Percentiles rank a stretch among this genome's conserved stretches.
These are phyloP conservation scores for Fragaria iinumae DNA, from an alignment of 306 rosid genomes.

Conservation along the genomic window DNA sequence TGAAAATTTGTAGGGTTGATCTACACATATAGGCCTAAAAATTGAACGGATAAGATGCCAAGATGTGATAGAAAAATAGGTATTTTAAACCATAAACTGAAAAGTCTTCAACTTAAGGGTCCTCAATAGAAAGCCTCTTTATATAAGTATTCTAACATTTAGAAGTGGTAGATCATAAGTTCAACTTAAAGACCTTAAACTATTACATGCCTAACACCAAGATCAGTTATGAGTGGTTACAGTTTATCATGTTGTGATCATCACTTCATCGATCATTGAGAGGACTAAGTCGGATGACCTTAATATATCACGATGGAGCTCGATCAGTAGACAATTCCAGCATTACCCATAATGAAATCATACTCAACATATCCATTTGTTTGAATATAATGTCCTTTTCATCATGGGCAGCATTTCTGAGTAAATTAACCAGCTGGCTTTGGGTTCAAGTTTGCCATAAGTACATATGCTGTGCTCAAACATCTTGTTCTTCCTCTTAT, in stretches of 20 bases:
- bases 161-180: no score
- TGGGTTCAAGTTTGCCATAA: background rate
- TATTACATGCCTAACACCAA: background rate
- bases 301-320: background rate
- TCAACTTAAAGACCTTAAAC: background rate
- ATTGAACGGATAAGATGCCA: no score
- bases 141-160: no score
- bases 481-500: background rate
- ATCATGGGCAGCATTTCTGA: background rate
- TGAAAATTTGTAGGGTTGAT: no score
- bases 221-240: background rate
- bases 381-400: background rate
- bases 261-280: background rate
- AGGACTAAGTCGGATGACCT: constrained; percentile 2
- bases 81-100: no score
- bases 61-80: no score
- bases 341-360: background rate
- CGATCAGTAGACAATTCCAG: background rate
- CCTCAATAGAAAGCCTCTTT: no score
- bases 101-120: no score
- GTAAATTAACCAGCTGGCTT: constrained; percentile 2
- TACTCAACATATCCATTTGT: background rate
- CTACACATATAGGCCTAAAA: no score
- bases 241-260: background rate
- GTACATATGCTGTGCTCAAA: background rate